These are phyloP conservation scores for Sugiyamaella sp. DNA, from an alignment of 1,139 yeast genomes.

Conservation along the genomic window DNA sequence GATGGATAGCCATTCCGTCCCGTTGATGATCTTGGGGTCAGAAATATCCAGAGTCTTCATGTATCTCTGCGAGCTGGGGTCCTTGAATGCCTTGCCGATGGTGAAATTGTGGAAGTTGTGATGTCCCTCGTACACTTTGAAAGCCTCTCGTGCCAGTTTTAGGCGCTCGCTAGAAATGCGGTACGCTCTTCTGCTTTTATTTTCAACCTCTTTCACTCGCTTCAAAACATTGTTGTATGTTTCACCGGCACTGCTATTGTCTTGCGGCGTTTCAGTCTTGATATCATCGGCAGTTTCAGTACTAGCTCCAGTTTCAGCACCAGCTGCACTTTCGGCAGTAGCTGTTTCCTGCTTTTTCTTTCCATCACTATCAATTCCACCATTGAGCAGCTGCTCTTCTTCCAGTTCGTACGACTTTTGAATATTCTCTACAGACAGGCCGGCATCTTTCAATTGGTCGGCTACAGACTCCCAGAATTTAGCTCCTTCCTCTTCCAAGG, in stretches of 20 bases:
- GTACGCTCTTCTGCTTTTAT: constrained; percentile 66
- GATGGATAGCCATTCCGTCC: constrained; percentile 94
- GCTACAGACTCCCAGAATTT: constrained; percentile 69
- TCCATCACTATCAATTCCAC: constrained; percentile 18
- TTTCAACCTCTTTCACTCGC: constrained; percentile 66
- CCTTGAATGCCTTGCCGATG: constrained; percentile 81
- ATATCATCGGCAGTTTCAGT: constrained; percentile 42
- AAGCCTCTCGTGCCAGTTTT: constrained; percentile 62
- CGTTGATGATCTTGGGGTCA: constrained; percentile 91
- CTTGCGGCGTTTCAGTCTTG: constrained; percentile 17
- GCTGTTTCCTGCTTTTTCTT: neutral
- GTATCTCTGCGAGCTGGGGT: constrained; percentile 79
- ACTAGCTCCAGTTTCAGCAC: constrained; percentile 34
- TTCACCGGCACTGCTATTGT: constrained; percentile 15
- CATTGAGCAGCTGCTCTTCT: constrained; percentile 28
- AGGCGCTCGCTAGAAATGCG: constrained; percentile 66
- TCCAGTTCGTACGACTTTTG: constrained; percentile 43
- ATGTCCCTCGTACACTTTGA: constrained; percentile 77
- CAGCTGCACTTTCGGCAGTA: constrained; percentile 17
- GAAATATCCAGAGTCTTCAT: constrained; percentile 80
- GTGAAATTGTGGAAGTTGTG: constrained; percentile 97
- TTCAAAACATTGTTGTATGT: constrained; percentile 46
- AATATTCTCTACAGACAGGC: constrained; percentile 42
- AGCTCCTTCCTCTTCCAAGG: constrained; percentile 67
- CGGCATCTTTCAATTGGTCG: constrained; percentile 35